Evolutionary conservation across 768 basidiomycete genomes (phyloP).

Genomic region (Suillus tomentosus): DNA sequence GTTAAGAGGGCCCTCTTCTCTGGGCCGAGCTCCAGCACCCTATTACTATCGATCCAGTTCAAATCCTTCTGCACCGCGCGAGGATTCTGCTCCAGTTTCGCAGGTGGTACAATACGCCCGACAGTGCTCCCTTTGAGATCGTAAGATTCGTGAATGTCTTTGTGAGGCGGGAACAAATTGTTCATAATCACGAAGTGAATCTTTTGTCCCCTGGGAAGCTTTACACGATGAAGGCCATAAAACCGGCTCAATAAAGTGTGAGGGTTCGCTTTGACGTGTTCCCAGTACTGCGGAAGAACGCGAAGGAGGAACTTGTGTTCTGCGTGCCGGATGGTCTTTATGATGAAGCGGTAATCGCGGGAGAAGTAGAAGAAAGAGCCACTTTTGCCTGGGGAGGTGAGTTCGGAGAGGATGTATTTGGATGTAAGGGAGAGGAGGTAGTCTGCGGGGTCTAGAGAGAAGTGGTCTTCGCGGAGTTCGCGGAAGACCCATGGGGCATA

Average conservation of each 20-base stretch:
- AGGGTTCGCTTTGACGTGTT: constrained; percentile 86
- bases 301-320: constrained; percentile 93
- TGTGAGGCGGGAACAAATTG: constrained; percentile 96
- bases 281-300: constrained; percentile 82
- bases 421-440: constrained; percentile 95
- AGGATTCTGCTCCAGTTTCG: constrained; percentile 73
- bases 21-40: constrained; percentile 87
- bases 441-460: constrained; percentile 95
- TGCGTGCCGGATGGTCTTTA: constrained; percentile 95
- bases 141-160: constrained; percentile 96
- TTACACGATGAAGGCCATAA: constrained; percentile 97
- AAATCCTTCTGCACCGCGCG: constrained; percentile 92
- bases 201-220: constrained; percentile 89
- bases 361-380: constrained; percentile 99
- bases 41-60: constrained; percentile 88
- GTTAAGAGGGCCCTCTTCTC: constrained; percentile 90
- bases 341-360: constrained; percentile 98
- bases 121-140: constrained; percentile 96
- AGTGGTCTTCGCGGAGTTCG: constrained; percentile 89
- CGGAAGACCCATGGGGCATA: constrained; percentile 99
- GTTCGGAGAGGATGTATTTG: constrained; percentile 96
- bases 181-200: constrained; percentile 99
- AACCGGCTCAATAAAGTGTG: constrained; percentile 93
- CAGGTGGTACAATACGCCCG: constrained; percentile 85
- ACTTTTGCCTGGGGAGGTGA: constrained; percentile 97